Percentiles rank a stretch among this genome's conserved stretches.
Conservation (phyloP, 257 asterid genomes). For the Plantago major region DNA sequence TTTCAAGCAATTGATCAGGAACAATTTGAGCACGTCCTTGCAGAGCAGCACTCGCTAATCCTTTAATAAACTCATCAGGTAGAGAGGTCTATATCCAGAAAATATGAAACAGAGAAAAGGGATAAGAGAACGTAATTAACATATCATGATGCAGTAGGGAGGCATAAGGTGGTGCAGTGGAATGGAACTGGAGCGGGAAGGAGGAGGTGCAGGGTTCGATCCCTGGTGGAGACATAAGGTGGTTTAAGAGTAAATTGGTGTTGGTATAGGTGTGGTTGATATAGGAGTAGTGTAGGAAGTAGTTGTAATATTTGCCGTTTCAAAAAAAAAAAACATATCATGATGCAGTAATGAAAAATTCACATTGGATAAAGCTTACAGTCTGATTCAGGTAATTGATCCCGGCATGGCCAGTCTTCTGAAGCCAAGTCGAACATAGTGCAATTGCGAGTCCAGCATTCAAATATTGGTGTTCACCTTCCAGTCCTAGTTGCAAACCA, state of each 20-base stretch:
- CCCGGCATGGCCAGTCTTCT: conserved; percentile 74
- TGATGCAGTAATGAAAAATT: conserved; percentile 12
- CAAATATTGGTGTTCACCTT: conserved; percentile 88
- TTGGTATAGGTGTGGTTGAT: no score
- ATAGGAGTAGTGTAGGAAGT: no score
- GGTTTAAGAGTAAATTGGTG: no score
- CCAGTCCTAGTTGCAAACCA: conserved; percentile 79
- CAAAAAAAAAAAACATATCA: no score
- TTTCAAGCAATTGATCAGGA: conserved; percentile 61
- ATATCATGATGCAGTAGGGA: conserved; percentile 12
- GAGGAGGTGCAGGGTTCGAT: no score
- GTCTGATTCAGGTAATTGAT: conserved; percentile 62
- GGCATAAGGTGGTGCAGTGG: no score
- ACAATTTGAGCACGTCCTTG: conserved; percentile 97
- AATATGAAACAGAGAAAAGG: conserved; percentile 1
- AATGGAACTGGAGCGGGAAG: no score
- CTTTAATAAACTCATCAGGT: conserved; percentile 84
- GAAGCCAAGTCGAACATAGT: conserved; percentile 93
- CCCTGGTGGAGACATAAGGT: no score
- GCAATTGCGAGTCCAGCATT: conserved; percentile 98
- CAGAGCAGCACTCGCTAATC: conserved; percentile 65
- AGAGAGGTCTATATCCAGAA: conserved; percentile 51
- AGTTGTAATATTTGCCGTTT: no score
- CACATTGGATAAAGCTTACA: conserved; percentile 42
- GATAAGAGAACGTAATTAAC: conserved; percentile 7